Conservation (phyloP, 176 grass and related monocot genomes). For the Aegilops longissima region DNA sequence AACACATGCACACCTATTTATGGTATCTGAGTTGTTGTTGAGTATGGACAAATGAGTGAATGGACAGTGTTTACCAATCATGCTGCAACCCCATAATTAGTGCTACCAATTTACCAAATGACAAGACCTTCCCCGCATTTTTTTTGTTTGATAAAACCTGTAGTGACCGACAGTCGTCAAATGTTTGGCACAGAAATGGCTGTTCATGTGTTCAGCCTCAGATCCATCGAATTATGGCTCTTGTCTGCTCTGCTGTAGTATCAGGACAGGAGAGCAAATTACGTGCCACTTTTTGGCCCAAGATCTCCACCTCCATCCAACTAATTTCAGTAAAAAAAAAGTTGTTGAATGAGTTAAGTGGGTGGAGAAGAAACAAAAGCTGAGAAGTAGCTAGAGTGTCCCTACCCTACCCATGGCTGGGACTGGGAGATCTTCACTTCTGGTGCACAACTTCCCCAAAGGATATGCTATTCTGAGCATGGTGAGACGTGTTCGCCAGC, state of each 20-base stretch:
- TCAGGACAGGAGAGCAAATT: neutral
- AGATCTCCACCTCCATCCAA: neutral
- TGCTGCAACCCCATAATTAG: neutral
- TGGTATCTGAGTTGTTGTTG: neutral
- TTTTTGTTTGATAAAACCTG: neutral
- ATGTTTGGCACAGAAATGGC: neutral
- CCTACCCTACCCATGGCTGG: slow-evolving; percentile 10
- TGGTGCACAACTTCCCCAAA: neutral
- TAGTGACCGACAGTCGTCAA: neutral
- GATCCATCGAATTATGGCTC: neutral
- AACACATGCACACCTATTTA: neutral
- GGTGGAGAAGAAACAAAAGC: neutral
- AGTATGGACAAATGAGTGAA: neutral
- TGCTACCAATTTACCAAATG: neutral
- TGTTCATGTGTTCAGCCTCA: slow-evolving; percentile 7
- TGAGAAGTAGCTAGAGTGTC: neutral
- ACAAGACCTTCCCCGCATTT: neutral
- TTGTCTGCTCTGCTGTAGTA: neutral
- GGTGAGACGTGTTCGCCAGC: neutral
- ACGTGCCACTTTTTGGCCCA: neutral
- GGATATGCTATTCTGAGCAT: slow-evolving; percentile 20
- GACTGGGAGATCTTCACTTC: neutral
- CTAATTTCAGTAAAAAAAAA: neutral
- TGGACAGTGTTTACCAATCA: neutral
- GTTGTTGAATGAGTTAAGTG: neutral